Base-by-base conservation (phyloP, 768 basidiomycete genomes). In the Auricularia heimuer region DNA sequence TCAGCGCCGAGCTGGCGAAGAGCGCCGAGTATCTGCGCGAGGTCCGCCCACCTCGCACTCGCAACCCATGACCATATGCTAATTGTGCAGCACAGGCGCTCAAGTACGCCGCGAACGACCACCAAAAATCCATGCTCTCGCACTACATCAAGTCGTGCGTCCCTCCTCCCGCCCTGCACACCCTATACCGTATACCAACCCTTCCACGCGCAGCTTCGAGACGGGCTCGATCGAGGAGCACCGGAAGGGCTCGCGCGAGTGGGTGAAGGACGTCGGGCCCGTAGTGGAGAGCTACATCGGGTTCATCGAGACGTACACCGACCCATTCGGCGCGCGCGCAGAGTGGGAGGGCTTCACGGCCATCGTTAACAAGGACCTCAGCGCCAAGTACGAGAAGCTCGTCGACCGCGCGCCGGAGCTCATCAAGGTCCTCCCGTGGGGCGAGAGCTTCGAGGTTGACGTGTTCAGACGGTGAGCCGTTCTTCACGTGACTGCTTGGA, bases 341-440 rank as follows among this genome's bases (percentile, higher is more conserved):
- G 93, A 94, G 73, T 94, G 92, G 92, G 92, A 94, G 83, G 89
- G 90, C 36, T 94, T 94, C 73, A 91, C 91, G 39, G 92, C 91
- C 4, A 89, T 93, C 67, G 91, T 94, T 58, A 84, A 94, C 80
- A 94, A 94, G 74, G 77, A 83, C 65, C 80, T 93, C 56, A 90
- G 88, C 70, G 85, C 85, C 7, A 93, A 91, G 76, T 94, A 92
- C 69, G 88, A 90, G 67, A 80, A 72, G 16, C 80, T 94, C 29
- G 92, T 94, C 29, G 79, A 87, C 63, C 74, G 81, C 36, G 93
- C 92, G n/a, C 86, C 90, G 1, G 82, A 86, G 63, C 79, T 92
- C 33, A 88, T 94, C 76, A 85, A 92, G 72, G 56, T 60, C 24
- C 56, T 60, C 16, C 56, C 56, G 29, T 60, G 56, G 56, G 54